Conservation (phyloP, 495 filamentous ascomycete species). For the Daldinia caldariorum region DNA sequence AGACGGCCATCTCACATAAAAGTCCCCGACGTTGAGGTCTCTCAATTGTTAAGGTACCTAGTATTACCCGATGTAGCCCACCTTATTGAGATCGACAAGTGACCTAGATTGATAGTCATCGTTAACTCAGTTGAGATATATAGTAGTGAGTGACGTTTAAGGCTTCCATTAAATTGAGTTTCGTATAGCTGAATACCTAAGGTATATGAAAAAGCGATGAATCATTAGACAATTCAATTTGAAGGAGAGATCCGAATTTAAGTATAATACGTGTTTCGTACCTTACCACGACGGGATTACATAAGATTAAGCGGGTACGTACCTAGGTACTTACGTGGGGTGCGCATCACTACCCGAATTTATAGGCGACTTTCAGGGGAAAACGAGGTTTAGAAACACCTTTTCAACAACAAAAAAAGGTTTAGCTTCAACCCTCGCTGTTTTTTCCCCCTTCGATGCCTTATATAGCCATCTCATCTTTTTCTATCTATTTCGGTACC, state of each 20-base stretch:
- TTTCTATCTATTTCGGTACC: slow-evolving; percentile 3
- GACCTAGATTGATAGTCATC: not conserved
- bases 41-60: not conserved
- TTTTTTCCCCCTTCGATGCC: slow-evolving; percentile 12
- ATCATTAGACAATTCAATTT: slow-evolving; percentile 2
- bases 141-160: not conserved
- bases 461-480: slow-evolving; percentile 2
- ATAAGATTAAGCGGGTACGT: not conserved
- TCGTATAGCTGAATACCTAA: not conserved
- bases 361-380: slow-evolving; percentile 4
- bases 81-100: not conserved
- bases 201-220: not conserved
- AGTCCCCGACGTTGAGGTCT: not conserved
- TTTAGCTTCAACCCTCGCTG: slow-evolving; percentile 10
- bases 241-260: not conserved
- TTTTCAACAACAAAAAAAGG: not conserved
- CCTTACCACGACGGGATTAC: not conserved
- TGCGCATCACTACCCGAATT: slow-evolving; percentile 9
- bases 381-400: slow-evolving; percentile 1
- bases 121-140: not conserved
- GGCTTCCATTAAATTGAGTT: not conserved
- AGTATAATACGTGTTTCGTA: no score
- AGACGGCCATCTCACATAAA: not conserved
- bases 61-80: not conserved
- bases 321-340: slow-evolving; percentile 3